phyloP scores from a whole-genome alignment of 345 rosid genomes.

The Geranium rotundifolium region DNA sequence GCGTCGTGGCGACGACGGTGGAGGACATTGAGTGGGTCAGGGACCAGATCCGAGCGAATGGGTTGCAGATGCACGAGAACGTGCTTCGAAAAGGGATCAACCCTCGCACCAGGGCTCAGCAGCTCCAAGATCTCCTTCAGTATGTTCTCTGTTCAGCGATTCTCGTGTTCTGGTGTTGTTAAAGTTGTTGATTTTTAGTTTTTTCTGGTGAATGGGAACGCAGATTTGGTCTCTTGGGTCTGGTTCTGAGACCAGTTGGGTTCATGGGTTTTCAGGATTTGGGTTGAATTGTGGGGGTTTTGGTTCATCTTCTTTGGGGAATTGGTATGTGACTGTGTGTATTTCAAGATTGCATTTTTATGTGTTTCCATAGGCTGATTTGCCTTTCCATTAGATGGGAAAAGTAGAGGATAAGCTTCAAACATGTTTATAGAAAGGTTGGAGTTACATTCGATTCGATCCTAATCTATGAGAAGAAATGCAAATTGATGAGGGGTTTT shows the following conservation, averaged over 20 bases:
- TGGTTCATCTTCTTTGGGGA: background rate
- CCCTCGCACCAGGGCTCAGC: constrained; percentile 90
- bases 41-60: constrained; percentile 74
- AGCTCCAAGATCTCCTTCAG: constrained; percentile 73
- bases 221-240: background rate
- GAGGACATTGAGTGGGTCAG: constrained; percentile 79
- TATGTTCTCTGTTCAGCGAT: constrained; percentile 13
- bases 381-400: too few relatives aligned
- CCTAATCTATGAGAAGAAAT: background rate
- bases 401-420: background rate
- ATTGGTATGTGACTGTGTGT: background rate
- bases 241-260: background rate
- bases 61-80: constrained; percentile 86
- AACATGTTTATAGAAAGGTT: background rate
- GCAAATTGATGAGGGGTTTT: background rate
- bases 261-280: background rate
- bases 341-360: background rate
- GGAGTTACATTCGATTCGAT: background rate
- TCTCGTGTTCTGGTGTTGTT: background rate
- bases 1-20: constrained; percentile 28
- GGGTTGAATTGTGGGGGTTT: background rate
- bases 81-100: constrained; percentile 89
- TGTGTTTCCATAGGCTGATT: background rate
- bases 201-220: background rate
- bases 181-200: background rate